Base-by-base conservation (phyloP, 2,329 filamentous ascomycete species). In the Graphium sp. region DNA sequence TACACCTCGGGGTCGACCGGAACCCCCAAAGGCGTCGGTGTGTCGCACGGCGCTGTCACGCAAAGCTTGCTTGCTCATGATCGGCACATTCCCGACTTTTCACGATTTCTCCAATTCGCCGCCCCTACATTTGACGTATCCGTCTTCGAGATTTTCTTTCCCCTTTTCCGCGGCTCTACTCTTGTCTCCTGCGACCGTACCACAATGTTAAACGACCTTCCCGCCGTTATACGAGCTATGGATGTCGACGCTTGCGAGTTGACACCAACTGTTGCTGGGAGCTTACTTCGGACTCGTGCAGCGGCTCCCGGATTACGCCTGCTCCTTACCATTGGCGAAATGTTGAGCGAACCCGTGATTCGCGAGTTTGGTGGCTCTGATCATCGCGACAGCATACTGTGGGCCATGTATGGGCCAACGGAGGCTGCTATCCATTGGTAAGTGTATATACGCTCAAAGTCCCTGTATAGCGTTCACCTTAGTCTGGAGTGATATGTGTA, bases 361-460 rank as follows among this genome's bases (percentile, higher is more conserved):
- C 55, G 68, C 20, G 82, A 91, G 43, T 94, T 89, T 56, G 83
- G 82, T 5, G 69, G 69, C 3, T 53, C 57, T 7, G 42, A 48
- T 1, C 44, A 43, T 1, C 52, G 50, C 6, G 45, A 56, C 2
- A 74, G 78, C 38, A 73, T 92, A 24, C 59, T 94, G 1, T 85
- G 82, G 66, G 85, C 75, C 19, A 92, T 93, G 83, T 94, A 94
- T 44, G 85, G 85, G 1, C 85, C 85, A 2, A 94, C 85, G 0
- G 85, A 94, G 52, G 82, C 82, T 6, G 73, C 84, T 0, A 92
- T 94, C 32, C 85, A 94, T 46, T 94, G 67, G 62, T 65, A 43
- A 49, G 53, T 37, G 3, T 11, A 13, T 6, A 11, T 3, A 11
- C 8, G 2, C 5, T 22, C 3, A 14, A 24, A 14, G 8, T 17